Evolutionary conservation across 257 asterid genomes (phyloP).

Genomic region (Solanum corneliomulleri): DNA sequence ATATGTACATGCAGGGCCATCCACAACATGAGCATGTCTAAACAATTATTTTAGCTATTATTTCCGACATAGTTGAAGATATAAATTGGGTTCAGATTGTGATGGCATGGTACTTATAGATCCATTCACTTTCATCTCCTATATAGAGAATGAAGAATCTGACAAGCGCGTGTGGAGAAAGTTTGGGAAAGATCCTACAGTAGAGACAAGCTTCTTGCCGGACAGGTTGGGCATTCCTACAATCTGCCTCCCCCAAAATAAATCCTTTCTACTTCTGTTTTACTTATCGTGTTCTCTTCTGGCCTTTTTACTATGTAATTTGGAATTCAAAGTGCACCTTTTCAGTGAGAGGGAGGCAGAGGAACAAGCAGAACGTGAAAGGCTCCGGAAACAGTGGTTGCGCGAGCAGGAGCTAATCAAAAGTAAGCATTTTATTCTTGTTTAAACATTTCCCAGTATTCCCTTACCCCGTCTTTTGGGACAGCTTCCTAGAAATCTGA

Average conservation of each 20-base stretch:
- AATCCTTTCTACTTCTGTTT: slow-evolving; percentile 4
- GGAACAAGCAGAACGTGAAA: slow-evolving; percentile 98
- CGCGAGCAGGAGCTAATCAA: slow-evolving; percentile 85
- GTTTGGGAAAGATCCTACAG: slow-evolving; percentile 93
- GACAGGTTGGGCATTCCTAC: slow-evolving; percentile 57
- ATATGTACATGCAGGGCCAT: background rate
- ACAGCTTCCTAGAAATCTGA: background rate
- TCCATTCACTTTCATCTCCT: background rate
- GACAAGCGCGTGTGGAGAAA: slow-evolving; percentile 29
- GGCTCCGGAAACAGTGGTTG: slow-evolving; percentile 84
- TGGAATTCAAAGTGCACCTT: slow-evolving; percentile 77
- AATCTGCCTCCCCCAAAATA: background rate
- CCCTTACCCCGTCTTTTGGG: background rate
- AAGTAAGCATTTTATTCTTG: slow-evolving; percentile 28
- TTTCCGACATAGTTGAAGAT: background rate
- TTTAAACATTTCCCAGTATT: background rate
- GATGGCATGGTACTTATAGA: background rate
- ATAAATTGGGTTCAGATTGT: background rate
- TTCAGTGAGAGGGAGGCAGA: slow-evolving; percentile 99
- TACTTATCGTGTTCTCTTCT: background rate
- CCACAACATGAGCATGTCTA: background rate
- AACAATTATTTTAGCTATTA: background rate
- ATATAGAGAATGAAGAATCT: slow-evolving; percentile 37
- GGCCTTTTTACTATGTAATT: slow-evolving; percentile 36
- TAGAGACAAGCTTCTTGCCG: slow-evolving; percentile 95